A percentile compares a stretch with the other conserved stretches of the same genome.
Conservation (phyloP, 176 grass and related monocot genomes). For the Themeda triandra region DNA sequence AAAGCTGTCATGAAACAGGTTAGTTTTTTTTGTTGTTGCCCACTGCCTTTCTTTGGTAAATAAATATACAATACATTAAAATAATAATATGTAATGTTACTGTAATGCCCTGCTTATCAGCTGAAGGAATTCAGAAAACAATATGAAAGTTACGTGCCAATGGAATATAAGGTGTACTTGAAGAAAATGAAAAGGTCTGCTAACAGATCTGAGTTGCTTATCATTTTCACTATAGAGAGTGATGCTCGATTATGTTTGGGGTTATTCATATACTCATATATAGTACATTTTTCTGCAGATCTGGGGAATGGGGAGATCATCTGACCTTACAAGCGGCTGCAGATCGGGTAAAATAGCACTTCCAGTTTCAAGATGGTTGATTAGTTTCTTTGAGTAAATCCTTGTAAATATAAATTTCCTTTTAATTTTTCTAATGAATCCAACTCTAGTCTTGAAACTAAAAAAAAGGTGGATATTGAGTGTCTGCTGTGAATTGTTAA, state of each 20-base stretch:
- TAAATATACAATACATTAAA: not conserved
- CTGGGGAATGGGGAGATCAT: conserved; percentile 97
- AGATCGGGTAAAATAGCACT: conserved; percentile 63
- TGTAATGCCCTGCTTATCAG: conserved; percentile 44
- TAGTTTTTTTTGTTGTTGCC: not conserved
- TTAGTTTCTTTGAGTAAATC: conserved; percentile 22
- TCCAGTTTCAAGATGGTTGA: conserved; percentile 12
- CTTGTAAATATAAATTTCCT: conserved; percentile 13
- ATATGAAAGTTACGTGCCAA: conserved; percentile 89
- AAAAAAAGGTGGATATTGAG: not conserved
- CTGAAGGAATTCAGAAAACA: conserved; percentile 85
- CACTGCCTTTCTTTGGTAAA: not conserved
- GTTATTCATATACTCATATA: conserved; percentile 12
- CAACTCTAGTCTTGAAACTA: not conserved
- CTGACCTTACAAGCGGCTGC: conserved; percentile 88
- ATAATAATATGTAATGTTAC: not conserved
- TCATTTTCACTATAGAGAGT: conserved; percentile 1
- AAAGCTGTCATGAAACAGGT: conserved; percentile 86
- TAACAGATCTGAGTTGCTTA: conserved; percentile 9
- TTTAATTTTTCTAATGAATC: not conserved
- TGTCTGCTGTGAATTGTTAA: too few relatives aligned
- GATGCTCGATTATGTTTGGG: not conserved
- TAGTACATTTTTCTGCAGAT: conserved; percentile 37
- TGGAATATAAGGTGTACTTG: conserved; percentile 96
- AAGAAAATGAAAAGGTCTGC: conserved; percentile 93